phyloP scores from a whole-genome alignment of 176 grass and related monocot genomes.

The Eragrostis curvula region DNA sequence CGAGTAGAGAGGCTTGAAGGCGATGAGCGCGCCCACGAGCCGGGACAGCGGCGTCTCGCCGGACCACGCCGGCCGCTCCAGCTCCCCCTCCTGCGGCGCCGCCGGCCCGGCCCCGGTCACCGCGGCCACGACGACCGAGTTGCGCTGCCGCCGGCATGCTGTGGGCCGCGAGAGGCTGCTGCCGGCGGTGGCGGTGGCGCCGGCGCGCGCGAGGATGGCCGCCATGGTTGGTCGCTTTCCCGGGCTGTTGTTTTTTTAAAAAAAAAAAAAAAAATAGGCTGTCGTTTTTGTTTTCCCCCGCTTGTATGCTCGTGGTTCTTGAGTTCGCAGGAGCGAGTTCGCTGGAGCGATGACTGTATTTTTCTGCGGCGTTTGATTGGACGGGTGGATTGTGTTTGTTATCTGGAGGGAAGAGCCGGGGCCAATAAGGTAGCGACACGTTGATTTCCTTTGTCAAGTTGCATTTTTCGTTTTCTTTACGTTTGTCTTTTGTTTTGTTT shows the following conservation, averaged over 20 bases:
- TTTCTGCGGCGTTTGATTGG: constrained; percentile 11
- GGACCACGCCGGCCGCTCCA: constrained; percentile 72
- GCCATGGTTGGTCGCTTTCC: constrained; percentile 24
- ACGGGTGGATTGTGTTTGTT: constrained; percentile 35
- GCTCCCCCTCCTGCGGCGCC: constrained; percentile 55
- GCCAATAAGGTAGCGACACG: constrained; percentile 17
- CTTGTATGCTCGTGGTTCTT: background rate
- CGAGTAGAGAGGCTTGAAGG: constrained; percentile 84
- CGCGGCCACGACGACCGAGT: constrained; percentile 13
- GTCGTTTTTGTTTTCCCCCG: background rate
- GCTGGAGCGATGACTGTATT: background rate
- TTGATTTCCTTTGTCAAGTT: background rate
- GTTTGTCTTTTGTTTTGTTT: background rate
- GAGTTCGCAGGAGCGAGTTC: background rate
- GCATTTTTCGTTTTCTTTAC: background rate
- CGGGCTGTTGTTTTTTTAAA: background rate
- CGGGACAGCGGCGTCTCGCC: constrained; percentile 75
- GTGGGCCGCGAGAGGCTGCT: background rate
- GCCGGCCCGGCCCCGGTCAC: constrained; percentile 18
- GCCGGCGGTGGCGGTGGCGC: background rate
- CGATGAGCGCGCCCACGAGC: constrained; percentile 70
- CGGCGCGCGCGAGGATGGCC: constrained; percentile 33
- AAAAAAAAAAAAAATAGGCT: too few species aligned
- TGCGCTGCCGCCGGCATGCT: constrained; percentile 1
- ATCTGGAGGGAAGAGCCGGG: background rate